A percentile compares a stretch with the other conserved stretches of the same genome.
These are phyloP conservation scores for Sherardia arvensis DNA, from an alignment of 257 asterid genomes.

Conservation along the genomic window DNA sequence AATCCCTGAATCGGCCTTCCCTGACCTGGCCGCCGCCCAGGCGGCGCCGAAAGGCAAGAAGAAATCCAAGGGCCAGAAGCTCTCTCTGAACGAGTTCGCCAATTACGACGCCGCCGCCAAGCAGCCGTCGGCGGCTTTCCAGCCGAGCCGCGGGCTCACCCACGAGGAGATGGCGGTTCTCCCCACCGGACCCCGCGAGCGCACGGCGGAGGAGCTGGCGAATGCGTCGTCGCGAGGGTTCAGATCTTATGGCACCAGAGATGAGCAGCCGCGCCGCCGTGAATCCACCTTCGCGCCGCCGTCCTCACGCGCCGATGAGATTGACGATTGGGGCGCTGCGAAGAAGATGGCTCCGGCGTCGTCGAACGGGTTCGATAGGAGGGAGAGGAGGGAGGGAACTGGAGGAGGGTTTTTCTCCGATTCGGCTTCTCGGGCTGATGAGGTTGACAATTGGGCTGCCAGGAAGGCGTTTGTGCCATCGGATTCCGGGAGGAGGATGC, in stretches of 20 bases:
- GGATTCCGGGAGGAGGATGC: slow-evolving; percentile 53
- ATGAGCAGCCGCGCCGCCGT: slow-evolving; percentile 66
- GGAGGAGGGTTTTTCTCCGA: slow-evolving; percentile 76
- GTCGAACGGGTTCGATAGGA: slow-evolving; percentile 56
- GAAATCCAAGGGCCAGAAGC: slow-evolving; percentile 46
- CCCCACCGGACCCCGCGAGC: slow-evolving; percentile 82
- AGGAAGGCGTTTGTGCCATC: slow-evolving; percentile 64
- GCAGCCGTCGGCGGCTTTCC: slow-evolving; percentile 19
- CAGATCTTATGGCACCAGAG: slow-evolving; percentile 55
- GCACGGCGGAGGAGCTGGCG: slow-evolving; percentile 82
- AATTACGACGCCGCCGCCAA: slow-evolving; percentile 27
- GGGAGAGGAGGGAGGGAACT: slow-evolving; percentile 74
- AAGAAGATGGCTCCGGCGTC: slow-evolving; percentile 38
- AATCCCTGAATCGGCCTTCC: slow-evolving; percentile 34
- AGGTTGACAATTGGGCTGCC: slow-evolving; percentile 74
- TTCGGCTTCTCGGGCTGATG: slow-evolving; percentile 80
- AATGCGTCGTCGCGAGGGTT: no score
- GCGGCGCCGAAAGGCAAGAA: slow-evolving; percentile 60
- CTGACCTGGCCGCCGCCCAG: slow-evolving; percentile 59
- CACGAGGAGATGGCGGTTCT: slow-evolving; percentile 43
- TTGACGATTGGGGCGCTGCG: slow-evolving; percentile 70
- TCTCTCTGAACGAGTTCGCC: slow-evolving; percentile 53
- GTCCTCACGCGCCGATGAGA: slow-evolving; percentile 84
- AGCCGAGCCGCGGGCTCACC: slow-evolving; percentile 36
- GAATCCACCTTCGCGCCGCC: slow-evolving; percentile 26